Evolutionary conservation across 768 basidiomycete genomes (phyloP).

Genomic region (Pluteus cervinus): DNA sequence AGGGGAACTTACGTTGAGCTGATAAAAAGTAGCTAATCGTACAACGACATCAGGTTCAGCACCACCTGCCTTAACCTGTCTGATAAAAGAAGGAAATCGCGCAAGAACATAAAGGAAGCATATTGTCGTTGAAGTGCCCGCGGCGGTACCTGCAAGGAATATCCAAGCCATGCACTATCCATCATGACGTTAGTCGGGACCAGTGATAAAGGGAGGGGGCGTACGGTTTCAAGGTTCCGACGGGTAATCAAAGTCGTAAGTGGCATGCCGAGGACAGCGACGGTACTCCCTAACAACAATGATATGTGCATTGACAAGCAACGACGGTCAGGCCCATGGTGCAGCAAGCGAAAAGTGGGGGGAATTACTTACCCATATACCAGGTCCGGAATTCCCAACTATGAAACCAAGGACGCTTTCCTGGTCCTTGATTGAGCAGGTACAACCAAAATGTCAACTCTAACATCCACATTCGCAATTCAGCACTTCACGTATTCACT

Average conservation of each 20-base stretch:
- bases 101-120: conserved; percentile 67
- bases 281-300: conserved; percentile 45
- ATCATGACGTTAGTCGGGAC: conserved; percentile 5
- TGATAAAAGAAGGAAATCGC: conserved; percentile 67
- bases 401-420: conserved; percentile 69
- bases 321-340: conserved; percentile 1
- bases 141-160: conserved; percentile 64
- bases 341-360: background rate
- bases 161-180: conserved; percentile 67
- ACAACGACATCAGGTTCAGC: conserved; percentile 72
- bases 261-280: conserved; percentile 68
- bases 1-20: conserved; percentile 58
- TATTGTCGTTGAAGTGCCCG: conserved; percentile 61
- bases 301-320: conserved; percentile 3
- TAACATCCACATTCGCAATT: conserved; percentile 18
- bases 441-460: conserved; percentile 83
- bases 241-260: conserved; percentile 58
- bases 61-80: conserved; percentile 64
- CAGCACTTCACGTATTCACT: background rate
- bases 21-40: conserved; percentile 67
- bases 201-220: conserved; percentile 8
- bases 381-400: conserved; percentile 75
- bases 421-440: conserved; percentile 69
- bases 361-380: conserved; percentile 52
- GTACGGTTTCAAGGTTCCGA: conserved; percentile 51